phyloP scores from a whole-genome alignment of 148 eudicot species.

The Hydrangea macrophylla region DNA sequence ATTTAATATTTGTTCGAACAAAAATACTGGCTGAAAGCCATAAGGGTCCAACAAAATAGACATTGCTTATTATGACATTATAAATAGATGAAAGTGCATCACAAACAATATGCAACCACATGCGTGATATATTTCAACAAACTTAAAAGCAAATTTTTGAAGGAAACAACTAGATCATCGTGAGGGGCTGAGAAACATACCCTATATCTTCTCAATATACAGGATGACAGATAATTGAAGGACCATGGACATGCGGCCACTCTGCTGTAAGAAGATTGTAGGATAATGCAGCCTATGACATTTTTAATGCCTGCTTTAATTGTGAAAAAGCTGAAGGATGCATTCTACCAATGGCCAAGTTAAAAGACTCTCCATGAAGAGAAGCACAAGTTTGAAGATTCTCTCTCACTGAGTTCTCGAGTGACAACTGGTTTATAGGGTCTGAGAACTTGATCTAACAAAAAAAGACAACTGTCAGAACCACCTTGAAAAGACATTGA shows the following conservation, averaged over 20 bases:
- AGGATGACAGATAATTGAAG: background rate
- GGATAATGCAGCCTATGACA: conserved; percentile 38
- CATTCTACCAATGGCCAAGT: conserved; percentile 74
- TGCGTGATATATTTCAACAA: background rate
- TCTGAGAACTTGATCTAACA: conserved; percentile 82
- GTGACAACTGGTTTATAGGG: conserved; percentile 73
- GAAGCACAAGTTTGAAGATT: conserved; percentile 93
- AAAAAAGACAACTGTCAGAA: conserved; percentile 7
- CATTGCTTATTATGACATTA: background rate
- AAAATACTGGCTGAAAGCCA: background rate
- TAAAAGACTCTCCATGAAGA: conserved; percentile 88
- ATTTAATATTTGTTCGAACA: too few species aligned
- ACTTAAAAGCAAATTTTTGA: background rate
- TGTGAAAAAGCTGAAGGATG: conserved; percentile 86
- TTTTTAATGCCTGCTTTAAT: conserved; percentile 82
- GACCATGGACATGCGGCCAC: background rate
- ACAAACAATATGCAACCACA: background rate
- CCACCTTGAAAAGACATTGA: background rate
- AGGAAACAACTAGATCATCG: background rate
- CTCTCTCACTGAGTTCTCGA: conserved; percentile 81
- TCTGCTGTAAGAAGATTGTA: background rate
- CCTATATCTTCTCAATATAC: background rate
- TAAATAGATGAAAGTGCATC: background rate
- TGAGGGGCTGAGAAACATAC: background rate
- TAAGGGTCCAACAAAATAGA: too few species aligned